A percentile compares a stretch with the other conserved stretches of the same genome.
Evolutionary conservation across 2,329 filamentous ascomycete species (phyloP).

Genomic region (Tolypocladium capitatum): DNA sequence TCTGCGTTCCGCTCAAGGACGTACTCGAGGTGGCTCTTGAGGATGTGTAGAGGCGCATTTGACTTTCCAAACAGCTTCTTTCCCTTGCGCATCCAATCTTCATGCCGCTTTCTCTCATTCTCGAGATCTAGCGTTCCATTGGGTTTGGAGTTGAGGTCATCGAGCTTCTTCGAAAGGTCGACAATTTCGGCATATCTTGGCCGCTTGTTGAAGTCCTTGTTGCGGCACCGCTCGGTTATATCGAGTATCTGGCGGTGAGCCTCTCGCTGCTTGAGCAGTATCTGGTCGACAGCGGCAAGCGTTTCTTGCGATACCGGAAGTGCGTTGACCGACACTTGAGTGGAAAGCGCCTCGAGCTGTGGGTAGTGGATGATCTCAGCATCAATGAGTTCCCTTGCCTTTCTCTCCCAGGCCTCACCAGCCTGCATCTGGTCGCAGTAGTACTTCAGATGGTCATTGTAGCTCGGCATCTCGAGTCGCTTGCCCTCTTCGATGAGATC

Average conservation of each 20-base stretch:
- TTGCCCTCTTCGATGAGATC: constrained; percentile 67
- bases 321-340: constrained; percentile 55
- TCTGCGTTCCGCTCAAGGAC: constrained; percentile 79
- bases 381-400: constrained; percentile 84
- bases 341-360: constrained; percentile 81
- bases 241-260: constrained; percentile 79
- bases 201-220: constrained; percentile 61
- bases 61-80: constrained; percentile 98
- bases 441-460: constrained; percentile 65
- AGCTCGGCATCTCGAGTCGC: constrained; percentile 63
- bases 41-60: constrained; percentile 89
- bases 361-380: constrained; percentile 87
- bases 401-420: constrained; percentile 81
- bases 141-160: constrained; percentile 85
- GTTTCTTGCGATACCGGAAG: constrained; percentile 77
- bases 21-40: constrained; percentile 88
- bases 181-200: constrained; percentile 85
- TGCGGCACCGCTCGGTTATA: constrained; percentile 64
- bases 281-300: constrained; percentile 71
- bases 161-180: constrained; percentile 74
- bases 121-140: constrained; percentile 84
- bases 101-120: constrained; percentile 84
- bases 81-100: constrained; percentile 97
- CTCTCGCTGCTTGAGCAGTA: constrained; percentile 89
- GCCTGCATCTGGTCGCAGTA: constrained; percentile 64